Evolutionary conservation across 768 basidiomycete genomes (phyloP).

Genomic region (Calocybe cyanea): DNA sequence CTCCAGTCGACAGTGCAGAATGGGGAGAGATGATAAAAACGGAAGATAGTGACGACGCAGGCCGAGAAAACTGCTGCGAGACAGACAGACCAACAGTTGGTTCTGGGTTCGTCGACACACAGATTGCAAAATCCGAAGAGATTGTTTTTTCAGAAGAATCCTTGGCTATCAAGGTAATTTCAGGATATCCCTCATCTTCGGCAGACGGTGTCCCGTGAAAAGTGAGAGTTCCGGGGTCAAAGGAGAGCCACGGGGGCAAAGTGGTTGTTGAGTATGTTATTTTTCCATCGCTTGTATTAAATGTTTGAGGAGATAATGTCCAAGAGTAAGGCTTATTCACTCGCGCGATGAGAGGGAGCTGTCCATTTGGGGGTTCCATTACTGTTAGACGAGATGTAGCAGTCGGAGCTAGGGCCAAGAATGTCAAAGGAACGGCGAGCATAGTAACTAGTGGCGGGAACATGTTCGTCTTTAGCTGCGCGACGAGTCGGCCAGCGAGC

Average conservation of each 20-base stretch:
- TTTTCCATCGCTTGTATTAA: constrained; percentile 42
- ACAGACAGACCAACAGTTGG: constrained; percentile 55
- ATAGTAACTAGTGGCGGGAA: constrained; percentile 57
- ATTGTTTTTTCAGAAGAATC: constrained; percentile 44
- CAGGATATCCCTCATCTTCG: constrained; percentile 58
- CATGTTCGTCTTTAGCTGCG: constrained; percentile 32
- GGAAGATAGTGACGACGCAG: constrained; percentile 69
- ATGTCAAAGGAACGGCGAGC: constrained; percentile 56
- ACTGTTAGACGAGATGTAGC: constrained; percentile 47
- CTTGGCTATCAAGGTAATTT: constrained; percentile 61
- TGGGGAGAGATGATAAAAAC: constrained; percentile 61
- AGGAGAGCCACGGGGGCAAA: constrained; percentile 76
- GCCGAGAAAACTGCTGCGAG: constrained; percentile 53
- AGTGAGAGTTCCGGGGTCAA: constrained; percentile 54
- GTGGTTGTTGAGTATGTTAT: constrained; percentile 48
- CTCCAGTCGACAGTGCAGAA: constrained; percentile 49
- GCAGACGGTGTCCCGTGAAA: constrained; percentile 68
- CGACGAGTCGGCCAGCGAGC: constrained; percentile 60
- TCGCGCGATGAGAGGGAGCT: constrained; percentile 79
- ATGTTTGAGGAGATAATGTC: constrained; percentile 64
- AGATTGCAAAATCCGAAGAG: constrained; percentile 51
- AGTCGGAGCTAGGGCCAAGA: constrained; percentile 36
- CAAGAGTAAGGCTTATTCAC: constrained; percentile 62
- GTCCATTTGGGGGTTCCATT: constrained; percentile 58
- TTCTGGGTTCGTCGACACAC: constrained; percentile 48